Conservation (phyloP, 192 early-diverging fungal species). For the Gigaspora rosea region DNA sequence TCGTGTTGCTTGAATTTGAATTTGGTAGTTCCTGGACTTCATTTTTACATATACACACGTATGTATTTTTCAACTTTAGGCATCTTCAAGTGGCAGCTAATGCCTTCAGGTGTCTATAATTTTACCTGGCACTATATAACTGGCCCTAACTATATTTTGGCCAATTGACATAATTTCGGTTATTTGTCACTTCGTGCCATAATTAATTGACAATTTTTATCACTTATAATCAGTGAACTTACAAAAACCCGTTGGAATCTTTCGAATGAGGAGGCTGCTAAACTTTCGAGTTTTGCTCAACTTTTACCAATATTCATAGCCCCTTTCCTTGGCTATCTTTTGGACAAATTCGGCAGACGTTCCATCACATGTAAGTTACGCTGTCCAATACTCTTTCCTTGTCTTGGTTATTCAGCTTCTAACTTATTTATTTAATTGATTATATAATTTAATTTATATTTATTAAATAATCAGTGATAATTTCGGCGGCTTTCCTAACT, state of each 20-base stretch:
- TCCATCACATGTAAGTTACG: constrained; percentile 40
- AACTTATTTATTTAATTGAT: not conserved
- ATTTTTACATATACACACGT: constrained; percentile 67
- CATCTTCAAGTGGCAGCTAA: too few species aligned
- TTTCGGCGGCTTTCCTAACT: not conserved
- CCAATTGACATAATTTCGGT: too few species aligned
- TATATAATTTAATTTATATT: not conserved
- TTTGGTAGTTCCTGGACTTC: constrained; percentile 66
- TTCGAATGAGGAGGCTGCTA: constrained; percentile 55
- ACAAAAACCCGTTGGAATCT: constrained; percentile 62
- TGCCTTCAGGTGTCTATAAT: too few species aligned
- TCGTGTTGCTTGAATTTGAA: constrained; percentile 58
- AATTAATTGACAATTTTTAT: not conserved
- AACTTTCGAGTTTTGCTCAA: constrained; percentile 61
- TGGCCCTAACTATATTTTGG: too few species aligned
- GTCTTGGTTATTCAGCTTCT: not conserved
- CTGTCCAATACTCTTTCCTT: not conserved
- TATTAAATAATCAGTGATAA: not conserved
- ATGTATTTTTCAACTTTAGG: not conserved
- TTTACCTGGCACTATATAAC: too few species aligned
- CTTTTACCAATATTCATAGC: constrained; percentile 63
- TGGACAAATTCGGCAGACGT: constrained; percentile 59
- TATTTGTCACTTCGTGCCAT: not conserved
- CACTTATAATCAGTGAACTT: constrained; percentile 48
- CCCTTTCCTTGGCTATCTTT: constrained; percentile 61